These are phyloP conservation scores for Barnettozyma siamensis DNA, from an alignment of 805 yeast genomes.

Conservation along the genomic window DNA sequence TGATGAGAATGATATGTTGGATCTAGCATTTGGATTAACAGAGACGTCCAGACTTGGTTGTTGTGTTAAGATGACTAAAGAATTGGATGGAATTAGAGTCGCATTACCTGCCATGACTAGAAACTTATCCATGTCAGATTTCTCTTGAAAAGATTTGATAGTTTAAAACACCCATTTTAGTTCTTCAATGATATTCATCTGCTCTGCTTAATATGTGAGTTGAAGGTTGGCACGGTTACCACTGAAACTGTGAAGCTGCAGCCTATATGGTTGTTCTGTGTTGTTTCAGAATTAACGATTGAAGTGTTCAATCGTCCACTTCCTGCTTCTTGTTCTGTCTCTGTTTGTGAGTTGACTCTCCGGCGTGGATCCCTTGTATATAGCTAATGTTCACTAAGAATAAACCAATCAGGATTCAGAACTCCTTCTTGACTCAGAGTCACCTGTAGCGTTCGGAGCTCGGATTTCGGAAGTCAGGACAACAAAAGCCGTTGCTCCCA, in stretches of 20 bases:
- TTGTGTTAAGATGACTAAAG: conserved; percentile 84
- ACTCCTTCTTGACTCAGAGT: not conserved
- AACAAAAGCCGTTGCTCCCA: not conserved
- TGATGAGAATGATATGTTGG: conserved; percentile 98
- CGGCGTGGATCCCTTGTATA: not conserved
- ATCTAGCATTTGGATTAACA: conserved; percentile 93
- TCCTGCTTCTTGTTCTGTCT: too few relatives aligned
- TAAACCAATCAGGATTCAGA: not conserved
- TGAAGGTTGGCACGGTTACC: too few relatives aligned
- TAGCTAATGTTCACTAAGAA: too few relatives aligned
- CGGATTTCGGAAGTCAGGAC: too few relatives aligned
- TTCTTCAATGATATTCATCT: too few relatives aligned
- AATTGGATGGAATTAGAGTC: conserved; percentile 86
- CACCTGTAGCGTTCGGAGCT: not conserved
- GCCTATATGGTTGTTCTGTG: too few relatives aligned
- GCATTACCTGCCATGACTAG: conserved; percentile 98
- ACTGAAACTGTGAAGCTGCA: too few relatives aligned
- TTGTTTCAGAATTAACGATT: too few relatives aligned
- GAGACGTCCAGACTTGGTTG: conserved; percentile 97
- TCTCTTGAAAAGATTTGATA: conserved; percentile 38
- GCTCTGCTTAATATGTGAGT: too few relatives aligned
- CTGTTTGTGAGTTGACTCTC: too few relatives aligned
- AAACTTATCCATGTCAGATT: conserved; percentile 79
- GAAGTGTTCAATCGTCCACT: too few relatives aligned
- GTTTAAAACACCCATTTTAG: too few relatives aligned